Conservation (phyloP, 192 early-diverging fungal genomes). For the Gryganskiella cystojenkinii region DNA sequence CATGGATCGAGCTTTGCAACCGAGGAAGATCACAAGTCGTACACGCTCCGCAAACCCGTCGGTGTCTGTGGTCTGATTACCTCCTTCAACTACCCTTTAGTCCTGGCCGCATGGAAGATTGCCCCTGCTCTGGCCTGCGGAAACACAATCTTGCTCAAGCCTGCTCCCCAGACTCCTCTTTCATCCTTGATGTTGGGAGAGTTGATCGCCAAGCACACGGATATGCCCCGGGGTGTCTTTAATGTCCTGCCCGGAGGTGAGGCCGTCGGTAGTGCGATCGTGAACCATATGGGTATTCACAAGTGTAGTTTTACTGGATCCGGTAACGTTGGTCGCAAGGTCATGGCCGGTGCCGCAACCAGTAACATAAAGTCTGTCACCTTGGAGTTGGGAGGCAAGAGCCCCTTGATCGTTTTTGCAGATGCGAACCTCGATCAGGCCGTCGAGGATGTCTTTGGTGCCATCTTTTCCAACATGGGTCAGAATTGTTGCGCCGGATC, state of each 20-base stretch:
- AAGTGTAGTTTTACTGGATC: conserved; percentile 85
- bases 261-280: conserved; percentile 75
- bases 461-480: conserved; percentile 85
- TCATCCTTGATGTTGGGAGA: conserved; percentile 72
- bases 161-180: conserved; percentile 76
- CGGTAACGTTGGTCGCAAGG: conserved; percentile 70
- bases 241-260: conserved; percentile 89
- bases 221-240: conserved; percentile 82
- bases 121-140: conserved; percentile 83
- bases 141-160: conserved; percentile 82
- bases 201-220: conserved; percentile 72
- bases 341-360: conserved; percentile 69
- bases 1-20: conserved; percentile 63
- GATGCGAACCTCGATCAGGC: conserved; percentile 84
- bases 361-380: conserved; percentile 79
- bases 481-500: conserved; percentile 85
- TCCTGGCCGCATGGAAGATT: conserved; percentile 84
- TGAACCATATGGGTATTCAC: conserved; percentile 71
- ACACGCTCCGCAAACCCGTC: conserved; percentile 68
- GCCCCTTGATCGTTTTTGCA: conserved; percentile 81
- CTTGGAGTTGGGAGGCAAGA: conserved; percentile 93
- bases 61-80: conserved; percentile 84
- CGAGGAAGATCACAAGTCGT: conserved; percentile 59
- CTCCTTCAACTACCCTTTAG: conserved; percentile 81
- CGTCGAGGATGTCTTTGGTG: conserved; percentile 71